Base-by-base conservation (phyloP, 768 basidiomycete species). In the Pulveroboletus sp. region DNA sequence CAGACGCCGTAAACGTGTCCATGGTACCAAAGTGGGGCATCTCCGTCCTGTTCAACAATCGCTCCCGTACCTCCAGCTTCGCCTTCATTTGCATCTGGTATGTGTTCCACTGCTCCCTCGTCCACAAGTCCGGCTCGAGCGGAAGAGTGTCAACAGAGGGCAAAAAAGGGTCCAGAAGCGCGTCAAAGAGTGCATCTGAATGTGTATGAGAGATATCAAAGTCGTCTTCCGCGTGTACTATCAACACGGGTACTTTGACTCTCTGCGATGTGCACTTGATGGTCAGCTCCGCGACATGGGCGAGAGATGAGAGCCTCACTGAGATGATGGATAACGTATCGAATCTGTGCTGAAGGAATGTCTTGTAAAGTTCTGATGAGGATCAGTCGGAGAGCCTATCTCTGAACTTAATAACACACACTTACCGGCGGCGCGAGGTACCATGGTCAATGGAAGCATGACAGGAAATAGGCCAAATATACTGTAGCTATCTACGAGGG, bases 171-270 rank as follows among this genome's bases (percentile, higher is more conserved):
- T 83, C 81, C 25, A 89, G 62, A 48, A 91, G 78, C 0, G 77
- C 71, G 24, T 86, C 73, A 66, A 90, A 90, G 20, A 94, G 77
- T 0, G 72, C 67, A 13, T 75, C 71, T 0, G 90, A 84, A 62
- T 94, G 90, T 1, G 75, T 70, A 55, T 80, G 73, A 0, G 84
- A 83, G 40, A 93, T 90, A 20, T 88, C 84, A 56, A 69, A 72
- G 66, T 94, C 91, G 62, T 91, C 75, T 51, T 77, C 72, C 7
- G 90, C 81, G 63, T 94, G 91, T 0, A 77, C 81, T 53, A 94
- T 76, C 32, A 92, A 70, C 7, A 88, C 75, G 9, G 85, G 82
- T 0, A 79, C 78, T 55, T 80, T 79, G 56, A 90, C 78, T 49
- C 76, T 72, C 88, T 90, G 59, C 32, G 24, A 32, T 19, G 32